Base-by-base conservation (phyloP, 306 rosid species). In the Gillenia trifoliata region DNA sequence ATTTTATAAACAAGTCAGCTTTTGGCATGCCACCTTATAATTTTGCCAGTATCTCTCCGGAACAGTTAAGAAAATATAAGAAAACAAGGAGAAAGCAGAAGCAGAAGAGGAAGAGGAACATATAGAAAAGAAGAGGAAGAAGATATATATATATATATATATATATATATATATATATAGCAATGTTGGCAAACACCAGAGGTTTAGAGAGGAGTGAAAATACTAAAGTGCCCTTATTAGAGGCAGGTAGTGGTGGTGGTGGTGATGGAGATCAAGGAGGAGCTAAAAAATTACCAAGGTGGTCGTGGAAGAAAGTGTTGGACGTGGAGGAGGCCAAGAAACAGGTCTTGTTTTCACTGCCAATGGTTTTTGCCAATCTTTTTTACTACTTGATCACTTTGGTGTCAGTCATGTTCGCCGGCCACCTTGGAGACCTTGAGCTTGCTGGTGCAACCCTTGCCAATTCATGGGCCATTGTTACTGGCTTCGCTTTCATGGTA, bases 381-480 rank as follows among this genome's bases (percentile, higher is more conserved):
- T 88, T 79, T 63, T 91, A 88, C 80, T 88, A 75, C 81, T 77
- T 82, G 0, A 84, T 91, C 64, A 54, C 88, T 77, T 69, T 90
- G 78, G 74, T 85, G 30, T 89, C 98, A 15, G 97, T 89, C 79
- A 93, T 91, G 98, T 85, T 93, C 38, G 96, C 89, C 54, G 97
- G 97, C 64, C 98, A 89, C 70, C 92, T 93, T 29, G 98, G 98
- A 2, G 73, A 84, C 38, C 96, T 85, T 66, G 84, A 86, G 52
- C 96, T 93, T 57, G 98, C 98, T 23, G 98, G 91, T 28, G 79
- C 97, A 5, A 84, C 97, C 57, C 91, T 93, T 4, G 96, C 94
- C 20, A 93, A 91, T 49, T 91, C 97, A 0, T 93, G 96, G 96
- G 90, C 87, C 55, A 80, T 50, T 68, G 94, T 89, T 73, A 89